Evolutionary conservation across 192 early-diverging fungal genomes (phyloP), one percentile per base, ranked within the genome.

Genomic region (Podochytrium sp.): DNA sequence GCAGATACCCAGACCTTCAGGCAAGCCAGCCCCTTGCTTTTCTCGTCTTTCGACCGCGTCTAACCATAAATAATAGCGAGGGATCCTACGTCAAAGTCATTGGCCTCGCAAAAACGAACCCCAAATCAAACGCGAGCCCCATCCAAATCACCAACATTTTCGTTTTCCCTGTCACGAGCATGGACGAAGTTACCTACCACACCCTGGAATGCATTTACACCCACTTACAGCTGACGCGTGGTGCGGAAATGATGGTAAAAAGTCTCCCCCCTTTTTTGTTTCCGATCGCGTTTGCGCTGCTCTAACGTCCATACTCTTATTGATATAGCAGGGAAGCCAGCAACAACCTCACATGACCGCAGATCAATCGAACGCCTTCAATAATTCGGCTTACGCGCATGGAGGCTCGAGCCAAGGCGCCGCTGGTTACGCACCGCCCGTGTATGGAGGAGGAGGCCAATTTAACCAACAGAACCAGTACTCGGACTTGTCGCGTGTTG

Each of bases 141-240:
- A 16, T 71, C 7, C 10, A 39, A 25, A 6, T 71, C 18, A 40
- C 20, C 18, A 79, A 68, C 32, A 61, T 94, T 39, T 77, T 79
- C 20, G 84, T 85, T 2, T 83, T 82, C 70, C 85, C 86, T 29
- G 83, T 97, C 16, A 79, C 77, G 3, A 84, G 90, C 58, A 81
- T 87, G 52, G 91, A 97, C 80, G 92, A 95, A 74, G 81, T 95
- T 42, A 85, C 91, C 0, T 92, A 87, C 70, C 95, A 95, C 72
- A 84, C 84, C 40, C 73, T 95, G 39, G 89, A 92, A 58, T 87
- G 83, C 60, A 86, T 90, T 12, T 82, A 85, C 34, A 84, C 82
- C 27, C 91, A 95, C 64, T 67, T 92, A 63, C 77, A 71, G 47
- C 75, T 85, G 32, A 91, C 89, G 12, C 69, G 69, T 4, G 69